Percentiles rank a stretch among this genome's conserved stretches.
Conservation (phyloP, 192 early-diverging fungal genomes). For the Backusella morwellensis region DNA sequence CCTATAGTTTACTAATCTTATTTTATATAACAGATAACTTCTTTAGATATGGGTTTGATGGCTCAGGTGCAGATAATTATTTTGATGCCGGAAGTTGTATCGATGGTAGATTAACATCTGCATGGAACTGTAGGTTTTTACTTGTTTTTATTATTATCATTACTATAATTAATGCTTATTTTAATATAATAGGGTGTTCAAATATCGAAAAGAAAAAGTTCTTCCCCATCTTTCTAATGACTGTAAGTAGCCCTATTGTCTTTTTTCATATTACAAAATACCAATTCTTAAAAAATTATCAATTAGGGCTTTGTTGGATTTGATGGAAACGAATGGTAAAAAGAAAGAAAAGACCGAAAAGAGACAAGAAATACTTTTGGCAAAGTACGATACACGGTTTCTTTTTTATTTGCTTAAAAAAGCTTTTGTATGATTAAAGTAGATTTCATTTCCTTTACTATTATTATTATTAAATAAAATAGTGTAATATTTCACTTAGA, state of each 20-base stretch:
- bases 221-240: conserved; percentile 89
- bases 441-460: background rate
- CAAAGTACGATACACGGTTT: background rate
- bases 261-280: background rate
- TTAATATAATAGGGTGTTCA: conserved; percentile 59
- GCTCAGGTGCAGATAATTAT: conserved; percentile 89
- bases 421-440: conserved; percentile 1
- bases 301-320: conserved; percentile 68
- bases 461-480: background rate
- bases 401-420: background rate
- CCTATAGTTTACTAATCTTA: background rate
- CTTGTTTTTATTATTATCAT: background rate
- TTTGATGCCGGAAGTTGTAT: conserved; percentile 94
- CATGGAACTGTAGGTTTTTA: conserved; percentile 68
- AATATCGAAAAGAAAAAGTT: conserved; percentile 89
- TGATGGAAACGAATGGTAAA: conserved; percentile 54
- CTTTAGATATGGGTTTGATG: conserved; percentile 96
- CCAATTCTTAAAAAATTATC: background rate
- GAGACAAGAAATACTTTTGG: background rate
- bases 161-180: background rate
- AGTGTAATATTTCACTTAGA: background rate
- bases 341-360: background rate
- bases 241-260: conserved; percentile 40
- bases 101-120: conserved; percentile 92
- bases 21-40: conserved; percentile 67